A percentile compares a stretch with the other conserved stretches of the same genome.
Conservation (phyloP, 352 stramenopile genomes). For the Phytophthora litchii region DNA sequence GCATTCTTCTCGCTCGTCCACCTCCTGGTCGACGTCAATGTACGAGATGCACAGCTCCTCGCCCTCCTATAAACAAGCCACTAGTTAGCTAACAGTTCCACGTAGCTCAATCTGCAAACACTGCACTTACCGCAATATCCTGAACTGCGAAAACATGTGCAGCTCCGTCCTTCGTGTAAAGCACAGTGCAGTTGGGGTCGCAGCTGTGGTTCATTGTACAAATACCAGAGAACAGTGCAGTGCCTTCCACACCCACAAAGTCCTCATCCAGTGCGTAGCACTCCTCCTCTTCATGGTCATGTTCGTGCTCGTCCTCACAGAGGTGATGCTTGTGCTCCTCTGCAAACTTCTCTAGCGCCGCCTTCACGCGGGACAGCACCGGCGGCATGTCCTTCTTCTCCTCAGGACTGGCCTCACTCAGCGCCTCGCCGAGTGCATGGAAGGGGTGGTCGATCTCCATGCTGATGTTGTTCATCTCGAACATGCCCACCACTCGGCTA, state of each 20-base stretch:
- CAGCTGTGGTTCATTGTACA: constrained; percentile 98
- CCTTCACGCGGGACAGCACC: constrained; percentile 67
- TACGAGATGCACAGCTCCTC: constrained; percentile 97
- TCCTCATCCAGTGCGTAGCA: constrained; percentile 68
- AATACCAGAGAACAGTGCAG: constrained; percentile 91
- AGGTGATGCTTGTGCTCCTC: constrained; percentile 57
- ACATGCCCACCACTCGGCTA: constrained; percentile 92
- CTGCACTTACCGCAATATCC: constrained; percentile 58
- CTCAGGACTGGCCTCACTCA: constrained; percentile 57
- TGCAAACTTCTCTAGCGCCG: constrained; percentile 71
- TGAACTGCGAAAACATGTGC: constrained; percentile 77
- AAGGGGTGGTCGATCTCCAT: constrained; percentile 91
- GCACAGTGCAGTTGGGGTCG: constrained; percentile 90
- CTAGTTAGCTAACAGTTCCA: too few relatives aligned
- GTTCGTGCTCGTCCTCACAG: constrained; percentile 49
- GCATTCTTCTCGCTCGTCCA: constrained; percentile 80
- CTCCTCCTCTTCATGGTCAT: constrained; percentile 55
- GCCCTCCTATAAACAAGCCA: constrained; percentile 46
- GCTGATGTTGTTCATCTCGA: constrained; percentile 98
- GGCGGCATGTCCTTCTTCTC: constrained; percentile 70
- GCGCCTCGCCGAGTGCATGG: constrained; percentile 66
- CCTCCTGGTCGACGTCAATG: constrained; percentile 88
- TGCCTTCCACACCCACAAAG: constrained; percentile 95
- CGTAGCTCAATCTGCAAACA: too few relatives aligned
- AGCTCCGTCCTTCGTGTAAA: constrained; percentile 85